Evolutionary conservation across 306 rosid genomes (phyloP).

Genomic region (Potentilla sterilis): DNA sequence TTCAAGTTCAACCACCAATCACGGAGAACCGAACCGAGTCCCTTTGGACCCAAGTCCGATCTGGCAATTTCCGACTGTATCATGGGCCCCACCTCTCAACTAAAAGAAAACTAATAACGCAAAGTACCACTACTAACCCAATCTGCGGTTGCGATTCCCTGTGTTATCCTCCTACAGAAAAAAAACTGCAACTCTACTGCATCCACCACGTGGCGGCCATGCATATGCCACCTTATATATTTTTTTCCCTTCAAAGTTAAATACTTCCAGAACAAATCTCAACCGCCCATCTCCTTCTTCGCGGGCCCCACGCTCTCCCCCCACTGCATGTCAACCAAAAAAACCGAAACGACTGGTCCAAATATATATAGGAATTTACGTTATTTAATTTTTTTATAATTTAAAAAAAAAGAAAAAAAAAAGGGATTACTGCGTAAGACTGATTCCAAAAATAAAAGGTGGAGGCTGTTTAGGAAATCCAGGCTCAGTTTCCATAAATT

Average conservation of each 20-base stretch:
- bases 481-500: conserved; percentile 31
- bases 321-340: neutral
- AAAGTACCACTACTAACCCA: neutral
- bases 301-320: neutral
- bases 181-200: neutral
- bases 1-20: conserved; percentile 18
- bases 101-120: too few species aligned
- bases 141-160: conserved; percentile 2
- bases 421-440: neutral
- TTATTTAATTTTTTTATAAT: neutral
- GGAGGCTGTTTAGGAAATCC: conserved; percentile 35
- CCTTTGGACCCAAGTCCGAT: neutral
- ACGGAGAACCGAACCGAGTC: conserved; percentile 3
- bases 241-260: neutral
- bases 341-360: neutral
- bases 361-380: conserved; percentile 22
- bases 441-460: neutral
- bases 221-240: conserved; percentile 11
- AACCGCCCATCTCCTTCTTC: neutral
- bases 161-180: neutral
- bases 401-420: too few species aligned
- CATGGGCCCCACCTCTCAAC: neutral
- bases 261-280: neutral
- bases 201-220: conserved; percentile 18
- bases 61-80: neutral